A percentile compares a stretch with the other conserved stretches of the same genome.
phyloP scores from a whole-genome alignment of 176 grass and related monocot species.

The Avena eriantha region DNA sequence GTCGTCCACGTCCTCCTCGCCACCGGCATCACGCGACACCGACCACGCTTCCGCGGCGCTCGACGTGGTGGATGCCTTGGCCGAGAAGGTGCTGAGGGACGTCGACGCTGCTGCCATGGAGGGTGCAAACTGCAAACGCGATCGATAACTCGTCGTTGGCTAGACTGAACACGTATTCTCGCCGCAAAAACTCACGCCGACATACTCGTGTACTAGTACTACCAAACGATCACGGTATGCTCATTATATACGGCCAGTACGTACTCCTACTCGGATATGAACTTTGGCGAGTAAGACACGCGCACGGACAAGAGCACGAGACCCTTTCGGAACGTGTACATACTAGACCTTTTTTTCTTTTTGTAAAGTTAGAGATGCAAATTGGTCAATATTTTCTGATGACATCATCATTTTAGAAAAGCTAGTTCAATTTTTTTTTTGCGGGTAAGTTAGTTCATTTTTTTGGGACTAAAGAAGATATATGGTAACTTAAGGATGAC shows the following conservation, averaged over 20 bases:
- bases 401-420: too few relatives aligned
- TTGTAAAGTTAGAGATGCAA: too few relatives aligned
- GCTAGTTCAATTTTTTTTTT: too few relatives aligned
- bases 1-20: conserved; percentile 37
- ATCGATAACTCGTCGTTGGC: not conserved
- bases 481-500: too few relatives aligned
- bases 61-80: not conserved
- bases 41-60: not conserved
- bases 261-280: not conserved
- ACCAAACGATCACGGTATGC: not conserved
- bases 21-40: not conserved
- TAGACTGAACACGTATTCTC: not conserved
- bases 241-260: not conserved
- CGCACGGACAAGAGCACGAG: not conserved
- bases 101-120: conserved; percentile 24
- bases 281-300: not conserved
- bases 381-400: too few relatives aligned
- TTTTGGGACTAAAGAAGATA: too few relatives aligned
- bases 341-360: too few relatives aligned
- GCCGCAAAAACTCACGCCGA: not conserved
- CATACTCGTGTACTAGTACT: not conserved
- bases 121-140: not conserved
- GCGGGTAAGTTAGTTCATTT: too few relatives aligned
- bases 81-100: not conserved
- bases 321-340: not conserved